A percentile compares a stretch with the other conserved stretches of the same genome.
Evolutionary conservation across 2,329 filamentous ascomycete species (phyloP).

Genomic region (Beauveria caledonica): DNA sequence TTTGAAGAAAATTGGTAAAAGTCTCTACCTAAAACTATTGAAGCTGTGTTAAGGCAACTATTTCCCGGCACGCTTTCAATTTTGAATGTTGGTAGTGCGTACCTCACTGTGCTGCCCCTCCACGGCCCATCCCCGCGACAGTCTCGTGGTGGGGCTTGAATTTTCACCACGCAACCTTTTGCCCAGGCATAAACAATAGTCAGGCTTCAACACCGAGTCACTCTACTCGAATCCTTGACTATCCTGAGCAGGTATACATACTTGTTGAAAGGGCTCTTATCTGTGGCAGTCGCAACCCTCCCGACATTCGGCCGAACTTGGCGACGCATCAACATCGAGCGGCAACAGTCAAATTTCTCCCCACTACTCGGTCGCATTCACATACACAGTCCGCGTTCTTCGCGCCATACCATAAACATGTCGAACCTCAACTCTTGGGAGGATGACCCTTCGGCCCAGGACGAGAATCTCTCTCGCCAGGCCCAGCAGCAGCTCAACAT

Average conservation of each 20-base stretch:
- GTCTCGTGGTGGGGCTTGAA: constrained; percentile 33
- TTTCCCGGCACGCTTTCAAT: neutral
- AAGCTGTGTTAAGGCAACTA: neutral
- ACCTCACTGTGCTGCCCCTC: constrained; percentile 18
- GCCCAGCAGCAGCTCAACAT: constrained; percentile 68
- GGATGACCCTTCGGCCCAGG: constrained; percentile 71
- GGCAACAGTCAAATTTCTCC: neutral
- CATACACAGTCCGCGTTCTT: neutral
- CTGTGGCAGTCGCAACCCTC: neutral
- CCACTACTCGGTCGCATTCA: constrained; percentile 1
- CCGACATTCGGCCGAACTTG: neutral
- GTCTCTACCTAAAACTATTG: fast-evolving
- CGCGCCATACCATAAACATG: constrained; percentile 44
- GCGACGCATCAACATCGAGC: neutral
- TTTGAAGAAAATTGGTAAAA: too few relatives aligned
- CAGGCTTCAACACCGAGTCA: constrained; percentile 8
- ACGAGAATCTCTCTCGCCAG: constrained; percentile 71
- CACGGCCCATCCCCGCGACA: constrained; percentile 17
- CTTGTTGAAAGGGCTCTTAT: neutral
- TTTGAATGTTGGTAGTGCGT: neutral
- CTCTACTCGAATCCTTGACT: neutral
- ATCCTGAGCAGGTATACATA: neutral
- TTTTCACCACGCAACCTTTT: constrained; percentile 28
- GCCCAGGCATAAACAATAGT: constrained; percentile 16
- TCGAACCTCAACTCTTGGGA: constrained; percentile 93